Conservation (phyloP, 2,329 filamentous ascomycete species). For the Akanthomyces muscarius region DNA sequence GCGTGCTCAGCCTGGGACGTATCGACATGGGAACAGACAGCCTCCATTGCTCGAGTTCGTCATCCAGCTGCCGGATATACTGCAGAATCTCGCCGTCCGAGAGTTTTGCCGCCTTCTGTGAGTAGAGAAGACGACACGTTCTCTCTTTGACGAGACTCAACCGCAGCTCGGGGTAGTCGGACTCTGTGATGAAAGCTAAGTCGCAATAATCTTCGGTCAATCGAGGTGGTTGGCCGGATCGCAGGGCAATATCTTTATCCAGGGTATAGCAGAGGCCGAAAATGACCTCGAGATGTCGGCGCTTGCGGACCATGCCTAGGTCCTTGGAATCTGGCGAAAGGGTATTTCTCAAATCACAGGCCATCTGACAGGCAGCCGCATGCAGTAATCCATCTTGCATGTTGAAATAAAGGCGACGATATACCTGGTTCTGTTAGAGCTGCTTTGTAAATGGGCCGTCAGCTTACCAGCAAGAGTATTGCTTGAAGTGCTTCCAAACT, state of each 20-base stretch:
- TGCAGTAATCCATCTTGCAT: constrained; percentile 1
- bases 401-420: not conserved
- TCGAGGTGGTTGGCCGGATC: constrained; percentile 23
- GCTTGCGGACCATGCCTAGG: not conserved
- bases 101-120: constrained; percentile 21
- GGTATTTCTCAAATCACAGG: constrained; percentile 15
- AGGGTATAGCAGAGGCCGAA: constrained; percentile 28
- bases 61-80: constrained; percentile 27
- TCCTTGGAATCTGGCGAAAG: not conserved
- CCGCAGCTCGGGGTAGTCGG: constrained; percentile 15
- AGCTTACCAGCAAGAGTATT: constrained; percentile 19
- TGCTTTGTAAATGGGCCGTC: not conserved
- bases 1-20: constrained; percentile 9
- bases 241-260: constrained; percentile 27
- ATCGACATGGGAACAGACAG: constrained; percentile 22
- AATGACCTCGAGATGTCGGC: constrained; percentile 19
- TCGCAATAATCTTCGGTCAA: constrained; percentile 47
- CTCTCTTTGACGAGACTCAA: constrained; percentile 24
- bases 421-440: not conserved
- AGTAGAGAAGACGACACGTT: constrained; percentile 22
- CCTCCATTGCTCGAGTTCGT: constrained; percentile 32
- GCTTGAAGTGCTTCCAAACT: constrained; percentile 19
- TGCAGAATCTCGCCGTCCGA: constrained; percentile 25
- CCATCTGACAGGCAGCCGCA: constrained; percentile 19
- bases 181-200: constrained; percentile 37